Conservation (phyloP, 352 stramenopile species). For the Phytophthora meadii region DNA sequence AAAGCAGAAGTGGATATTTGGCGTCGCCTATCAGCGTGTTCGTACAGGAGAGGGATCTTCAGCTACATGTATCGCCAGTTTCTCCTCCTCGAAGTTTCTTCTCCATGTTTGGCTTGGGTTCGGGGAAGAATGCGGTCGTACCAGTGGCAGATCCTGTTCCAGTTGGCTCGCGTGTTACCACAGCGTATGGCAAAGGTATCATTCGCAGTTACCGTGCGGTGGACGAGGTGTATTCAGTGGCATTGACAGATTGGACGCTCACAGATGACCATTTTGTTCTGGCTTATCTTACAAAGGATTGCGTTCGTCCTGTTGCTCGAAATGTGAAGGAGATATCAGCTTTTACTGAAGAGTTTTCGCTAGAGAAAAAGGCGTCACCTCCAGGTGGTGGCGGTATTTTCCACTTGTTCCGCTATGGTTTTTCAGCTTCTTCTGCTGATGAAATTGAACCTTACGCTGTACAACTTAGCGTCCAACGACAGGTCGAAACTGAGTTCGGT, state of each 20-base stretch:
- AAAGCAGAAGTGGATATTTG: slow-evolving; percentile 31
- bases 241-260: slow-evolving; percentile 61
- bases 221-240: slow-evolving; percentile 36
- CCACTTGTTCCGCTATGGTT: slow-evolving; percentile 66
- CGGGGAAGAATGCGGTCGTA: slow-evolving; percentile 17
- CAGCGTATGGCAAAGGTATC: slow-evolving; percentile 66
- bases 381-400: slow-evolving; percentile 69
- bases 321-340: slow-evolving; percentile 32
- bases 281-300: slow-evolving; percentile 58
- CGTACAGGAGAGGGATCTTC: slow-evolving; percentile 62
- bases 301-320: slow-evolving; percentile 40
- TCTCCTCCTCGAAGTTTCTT: slow-evolving; percentile 78
- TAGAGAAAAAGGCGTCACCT: slow-evolving; percentile 21
- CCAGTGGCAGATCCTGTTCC: slow-evolving; percentile 18
- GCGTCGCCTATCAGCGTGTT: slow-evolving; percentile 39
- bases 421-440: slow-evolving; percentile 14
- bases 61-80: slow-evolving; percentile 38
- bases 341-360: slow-evolving; percentile 29
- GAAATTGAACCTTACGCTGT: slow-evolving; percentile 45
- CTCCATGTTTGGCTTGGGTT: slow-evolving; percentile 58
- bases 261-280: slow-evolving; percentile 44
- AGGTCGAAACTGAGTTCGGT: slow-evolving; percentile 68
- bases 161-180: slow-evolving; percentile 54
- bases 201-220: slow-evolving; percentile 51
- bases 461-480: slow-evolving; percentile 44